Evolutionary conservation across 225 moss, liverwort and hornwort genomes (phyloP), one percentile per base, ranked within the genome.

Genomic region (Anthoceros angustus): DNA sequence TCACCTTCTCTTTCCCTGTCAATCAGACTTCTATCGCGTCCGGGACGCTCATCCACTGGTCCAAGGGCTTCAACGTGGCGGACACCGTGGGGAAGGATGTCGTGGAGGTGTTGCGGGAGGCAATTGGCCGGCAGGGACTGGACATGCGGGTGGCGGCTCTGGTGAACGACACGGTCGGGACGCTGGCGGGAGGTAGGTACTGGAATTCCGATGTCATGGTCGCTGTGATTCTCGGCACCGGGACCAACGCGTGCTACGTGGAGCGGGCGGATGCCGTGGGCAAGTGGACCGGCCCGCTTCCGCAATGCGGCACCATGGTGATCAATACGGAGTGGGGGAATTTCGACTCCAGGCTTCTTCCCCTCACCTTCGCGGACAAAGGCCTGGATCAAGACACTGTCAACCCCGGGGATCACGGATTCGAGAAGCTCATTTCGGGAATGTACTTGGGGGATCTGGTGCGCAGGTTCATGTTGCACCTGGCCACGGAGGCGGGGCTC

Each of bases 391-490:
- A 68, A 9, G 81, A 81, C 66, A 81, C 77, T 42, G 78, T 81
- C 32, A 77, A 81, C 71, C 81, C 81, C 38, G 81, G 81, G 64
- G 78, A 77, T 63, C 81, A 81, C 77, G 81, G 88, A 74, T 87
- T 95, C 64, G 95, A 95, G 72, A 95, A 95, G 72, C 91, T 91
- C 68, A 75, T 95, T 21, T 88, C 88, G 40, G 95, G 95, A 68
- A 77, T 95, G 88, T 95, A 95, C 80, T 74, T 88, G 66, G 95
- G 95, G 32, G 95, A 95, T 73, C 82, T 95, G 21, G 86, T 87
- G 67, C 86, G 95, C 67, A 83, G 88, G 70, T 83, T 95, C 60
- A 76, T 91, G 25, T 75, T 82, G 0, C 83, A 72, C 75, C 80
- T 95, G 85, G 86, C 86, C 42, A 64, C 76, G 75, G 88, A 88